Evolutionary conservation across 331 rosid species (phyloP).

Genomic region (Acacia pycnantha): DNA sequence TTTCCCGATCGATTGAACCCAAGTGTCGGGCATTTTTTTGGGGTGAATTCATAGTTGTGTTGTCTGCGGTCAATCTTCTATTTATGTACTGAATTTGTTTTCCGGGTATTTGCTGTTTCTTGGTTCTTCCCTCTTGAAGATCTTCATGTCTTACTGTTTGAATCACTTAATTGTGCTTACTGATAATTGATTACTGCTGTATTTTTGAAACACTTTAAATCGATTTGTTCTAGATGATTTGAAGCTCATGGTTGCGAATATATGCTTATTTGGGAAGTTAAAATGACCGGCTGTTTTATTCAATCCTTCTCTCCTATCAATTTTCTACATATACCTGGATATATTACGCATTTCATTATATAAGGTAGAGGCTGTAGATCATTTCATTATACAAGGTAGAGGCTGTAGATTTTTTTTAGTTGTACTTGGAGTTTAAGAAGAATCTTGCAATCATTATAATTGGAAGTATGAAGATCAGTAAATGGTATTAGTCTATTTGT

Average conservation of each 20-base stretch:
- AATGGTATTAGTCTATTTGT: slow-evolving; percentile 8
- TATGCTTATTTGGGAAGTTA: background rate
- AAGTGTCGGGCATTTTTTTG: background rate
- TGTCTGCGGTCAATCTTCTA: background rate
- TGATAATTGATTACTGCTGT: background rate
- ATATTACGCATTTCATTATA: background rate
- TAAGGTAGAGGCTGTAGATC: slow-evolving; percentile 1
- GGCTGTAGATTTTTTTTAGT: background rate
- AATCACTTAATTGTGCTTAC: background rate
- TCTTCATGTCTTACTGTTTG: background rate
- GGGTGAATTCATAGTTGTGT: background rate
- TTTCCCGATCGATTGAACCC: background rate
- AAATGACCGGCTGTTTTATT: background rate
- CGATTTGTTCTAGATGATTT: background rate
- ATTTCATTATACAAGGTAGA: background rate
- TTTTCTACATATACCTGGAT: background rate
- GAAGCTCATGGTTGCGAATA: background rate
- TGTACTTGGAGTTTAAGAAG: background rate
- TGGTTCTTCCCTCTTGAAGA: background rate
- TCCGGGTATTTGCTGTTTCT: background rate
- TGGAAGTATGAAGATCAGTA: background rate
- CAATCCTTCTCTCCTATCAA: background rate
- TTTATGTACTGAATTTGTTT: background rate
- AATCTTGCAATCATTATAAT: background rate
- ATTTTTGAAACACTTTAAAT: background rate